Evolutionary conservation across 192 early-diverging fungal genomes (phyloP).

Genomic region (Mortierella hygrophila): DNA sequence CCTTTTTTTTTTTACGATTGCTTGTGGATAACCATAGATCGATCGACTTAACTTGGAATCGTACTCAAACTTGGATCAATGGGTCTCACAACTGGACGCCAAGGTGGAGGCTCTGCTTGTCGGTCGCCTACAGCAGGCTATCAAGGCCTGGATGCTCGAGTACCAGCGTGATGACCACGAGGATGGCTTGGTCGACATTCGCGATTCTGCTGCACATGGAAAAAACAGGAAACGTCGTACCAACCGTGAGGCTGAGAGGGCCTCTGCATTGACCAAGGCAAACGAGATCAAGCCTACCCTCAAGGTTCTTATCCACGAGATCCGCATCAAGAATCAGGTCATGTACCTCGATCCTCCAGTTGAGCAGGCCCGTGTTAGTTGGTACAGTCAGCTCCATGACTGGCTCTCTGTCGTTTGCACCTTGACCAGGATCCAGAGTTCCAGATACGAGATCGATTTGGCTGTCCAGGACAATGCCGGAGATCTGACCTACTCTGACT

Average conservation of each 20-base stretch:
- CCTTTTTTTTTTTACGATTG: not conserved
- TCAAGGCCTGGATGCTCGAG: conserved; percentile 79
- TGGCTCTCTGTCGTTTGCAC: conserved; percentile 94
- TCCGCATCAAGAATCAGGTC: conserved; percentile 93
- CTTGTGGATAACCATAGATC: conserved; percentile 59
- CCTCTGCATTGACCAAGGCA: conserved; percentile 36
- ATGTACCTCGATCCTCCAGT: conserved; percentile 98
- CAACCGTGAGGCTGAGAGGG: conserved; percentile 49
- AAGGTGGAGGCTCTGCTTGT: conserved; percentile 84
- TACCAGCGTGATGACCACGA: conserved; percentile 70
- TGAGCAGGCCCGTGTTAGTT: conserved; percentile 91
- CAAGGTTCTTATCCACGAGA: conserved; percentile 84
- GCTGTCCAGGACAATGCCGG: conserved; percentile 68
- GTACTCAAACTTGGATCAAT: conserved; percentile 93
- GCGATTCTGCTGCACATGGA: conserved; percentile 59
- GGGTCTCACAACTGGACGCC: conserved; percentile 87
- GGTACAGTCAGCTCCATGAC: conserved; percentile 91
- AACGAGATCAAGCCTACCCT: conserved; percentile 75
- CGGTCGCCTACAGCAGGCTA: conserved; percentile 79
- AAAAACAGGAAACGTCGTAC: conserved; percentile 57
- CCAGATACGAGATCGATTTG: conserved; percentile 90
- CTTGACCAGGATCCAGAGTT: conserved; percentile 86
- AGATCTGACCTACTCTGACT: conserved; percentile 75
- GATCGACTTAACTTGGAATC: conserved; percentile 94
- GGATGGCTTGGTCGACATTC: conserved; percentile 57